phyloP scores from a whole-genome alignment of 768 basidiomycete genomes.

The Boletus rex-veris region DNA sequence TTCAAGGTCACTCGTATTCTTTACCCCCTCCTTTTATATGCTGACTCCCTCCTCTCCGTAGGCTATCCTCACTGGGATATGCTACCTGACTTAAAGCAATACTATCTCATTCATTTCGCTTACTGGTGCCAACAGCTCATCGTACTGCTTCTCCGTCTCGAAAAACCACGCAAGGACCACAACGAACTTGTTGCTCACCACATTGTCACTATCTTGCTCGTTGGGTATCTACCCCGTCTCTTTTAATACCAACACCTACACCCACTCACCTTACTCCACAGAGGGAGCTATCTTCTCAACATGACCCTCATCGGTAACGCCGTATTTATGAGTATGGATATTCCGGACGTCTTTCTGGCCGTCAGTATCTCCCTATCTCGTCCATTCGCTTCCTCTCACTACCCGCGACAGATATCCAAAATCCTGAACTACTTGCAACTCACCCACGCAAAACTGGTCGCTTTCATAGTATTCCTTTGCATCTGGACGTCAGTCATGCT shows the following conservation, averaged over 20 bases:
- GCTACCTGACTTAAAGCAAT: slow-evolving; percentile 78
- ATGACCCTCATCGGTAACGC: slow-evolving; percentile 86
- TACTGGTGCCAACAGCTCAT: slow-evolving; percentile 96
- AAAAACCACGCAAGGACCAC: slow-evolving; percentile 94
- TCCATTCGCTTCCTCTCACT: not conserved
- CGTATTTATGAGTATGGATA: slow-evolving; percentile 95
- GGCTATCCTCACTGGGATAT: slow-evolving; percentile 91
- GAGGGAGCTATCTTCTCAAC: slow-evolving; percentile 83
- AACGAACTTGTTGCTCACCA: slow-evolving; percentile 86
- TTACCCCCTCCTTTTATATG: not conserved
- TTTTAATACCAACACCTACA: not conserved
- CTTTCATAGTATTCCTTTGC: slow-evolving; percentile 62
- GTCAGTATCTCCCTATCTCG: slow-evolving; percentile 39
- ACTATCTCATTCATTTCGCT: slow-evolving; percentile 89
- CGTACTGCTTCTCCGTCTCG: slow-evolving; percentile 77
- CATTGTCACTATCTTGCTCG: slow-evolving; percentile 89
- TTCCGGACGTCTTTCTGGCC: slow-evolving; percentile 86
- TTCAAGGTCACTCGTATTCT: slow-evolving; percentile 55
- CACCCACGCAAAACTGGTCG: slow-evolving; percentile 55
- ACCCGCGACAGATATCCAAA: slow-evolving; percentile 64
- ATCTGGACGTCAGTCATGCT: slow-evolving; percentile 50
- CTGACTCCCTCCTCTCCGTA: slow-evolving; percentile 26
- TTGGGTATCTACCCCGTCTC: slow-evolving; percentile 55
- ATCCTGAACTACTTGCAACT: slow-evolving; percentile 81
- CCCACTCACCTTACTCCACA: slow-evolving; percentile 26